Percentiles rank a stretch among this genome's conserved stretches.
phyloP scores from a whole-genome alignment of 192 early-diverging fungal genomes.

The Geosiphon pyriformis region DNA sequence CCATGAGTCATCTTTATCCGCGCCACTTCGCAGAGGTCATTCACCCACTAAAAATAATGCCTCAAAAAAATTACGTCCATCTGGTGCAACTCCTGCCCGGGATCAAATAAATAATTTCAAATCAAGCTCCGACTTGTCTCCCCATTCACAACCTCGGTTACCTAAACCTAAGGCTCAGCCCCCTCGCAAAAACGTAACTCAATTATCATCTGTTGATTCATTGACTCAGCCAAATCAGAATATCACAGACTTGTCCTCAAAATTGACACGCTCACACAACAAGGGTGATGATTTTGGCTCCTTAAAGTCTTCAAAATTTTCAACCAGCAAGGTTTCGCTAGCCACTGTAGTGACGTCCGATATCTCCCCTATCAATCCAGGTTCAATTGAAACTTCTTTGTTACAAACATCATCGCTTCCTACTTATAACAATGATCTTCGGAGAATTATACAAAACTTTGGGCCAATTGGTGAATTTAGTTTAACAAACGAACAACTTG shows the following conservation, averaged over 20 bases:
- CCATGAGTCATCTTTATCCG: background rate
- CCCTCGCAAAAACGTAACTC: background rate
- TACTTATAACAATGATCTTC: constrained; percentile 30
- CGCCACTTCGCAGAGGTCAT: background rate
- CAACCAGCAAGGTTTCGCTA: too few species aligned
- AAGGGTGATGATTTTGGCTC: background rate
- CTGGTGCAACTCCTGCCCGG: background rate
- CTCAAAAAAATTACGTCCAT: too few species aligned
- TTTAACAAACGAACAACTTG: constrained; percentile 61
- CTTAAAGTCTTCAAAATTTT: too few species aligned
- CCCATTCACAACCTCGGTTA: background rate
- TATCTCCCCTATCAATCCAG: background rate
- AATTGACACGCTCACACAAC: background rate
- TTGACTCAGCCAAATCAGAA: background rate
- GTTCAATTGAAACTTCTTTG: background rate
- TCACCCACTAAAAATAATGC: background rate
- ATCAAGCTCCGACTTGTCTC: background rate
- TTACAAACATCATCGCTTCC: background rate
- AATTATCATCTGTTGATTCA: background rate
- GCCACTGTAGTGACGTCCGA: background rate
- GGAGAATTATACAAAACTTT: constrained; percentile 25
- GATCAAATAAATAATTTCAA: background rate
- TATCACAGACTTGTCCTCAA: background rate
- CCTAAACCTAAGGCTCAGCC: background rate
- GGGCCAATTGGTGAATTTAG: constrained; percentile 34